Base-by-base conservation (phyloP, 805 yeast genomes). In the Yarrowia porcina region DNA sequence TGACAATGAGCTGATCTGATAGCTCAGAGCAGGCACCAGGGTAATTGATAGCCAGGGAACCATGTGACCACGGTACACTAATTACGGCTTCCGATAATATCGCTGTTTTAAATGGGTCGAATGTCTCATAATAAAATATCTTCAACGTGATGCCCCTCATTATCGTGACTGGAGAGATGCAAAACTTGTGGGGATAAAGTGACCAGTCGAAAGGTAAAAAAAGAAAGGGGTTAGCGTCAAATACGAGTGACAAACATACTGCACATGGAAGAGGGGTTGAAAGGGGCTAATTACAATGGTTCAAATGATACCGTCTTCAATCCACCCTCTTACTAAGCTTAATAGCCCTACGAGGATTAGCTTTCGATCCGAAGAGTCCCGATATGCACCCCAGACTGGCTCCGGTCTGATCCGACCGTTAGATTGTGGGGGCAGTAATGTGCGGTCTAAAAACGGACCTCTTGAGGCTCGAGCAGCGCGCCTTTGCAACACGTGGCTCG, bases 361-460 rank as follows among this genome's bases (percentile, higher is more conserved):
- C 52, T 45, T 44, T 36, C 38, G 59, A 35, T 36, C 59, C 59
- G 59, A 9, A 12, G 5, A 4, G 3, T 36, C 17, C 59, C 59
- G 59, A 52, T 52, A 52, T 52, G 59, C 28, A 52, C 59, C 59
- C 59, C 59, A 25, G 59, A 52, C 28, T 52, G 33, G 28, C 11
- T 49, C 59, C 59, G 59, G 59, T 52, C 25, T 52, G 32, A 36
- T 52, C 59, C 59, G 59, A 52, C 59, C 59, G 59, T 52, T 52
- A 17, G 59, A 36, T 13, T 36, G 44, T 35, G 59, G 44, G 45
- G 44, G 42, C 15, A 25, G 4, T 11, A 32, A 7, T 23, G n/a
- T n/a, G 20, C 13, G 15, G 28, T 13, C 20, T 1, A 18, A 21
- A 12, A 39, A 39, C 28, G 44, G 17, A 39, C 44, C 17, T n/a